phyloP scores from a whole-genome alignment of 1,139 yeast genomes.

The Debaryomyces psychrophilus region DNA sequence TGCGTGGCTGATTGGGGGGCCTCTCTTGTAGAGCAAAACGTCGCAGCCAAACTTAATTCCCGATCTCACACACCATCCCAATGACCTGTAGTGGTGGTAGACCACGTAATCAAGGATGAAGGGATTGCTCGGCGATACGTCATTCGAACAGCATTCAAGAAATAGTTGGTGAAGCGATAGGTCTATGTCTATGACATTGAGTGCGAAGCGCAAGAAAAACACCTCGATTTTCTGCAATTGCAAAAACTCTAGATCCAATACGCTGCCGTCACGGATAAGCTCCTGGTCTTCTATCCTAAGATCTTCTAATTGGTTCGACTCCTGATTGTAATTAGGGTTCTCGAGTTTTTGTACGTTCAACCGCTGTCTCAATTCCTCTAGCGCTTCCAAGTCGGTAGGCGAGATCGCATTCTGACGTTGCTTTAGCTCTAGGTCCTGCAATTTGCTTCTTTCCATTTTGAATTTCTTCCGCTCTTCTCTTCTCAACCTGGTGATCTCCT shows the following conservation, averaged over 20 bases:
- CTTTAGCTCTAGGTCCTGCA: constrained; percentile 40
- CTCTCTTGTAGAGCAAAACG: constrained; percentile 76
- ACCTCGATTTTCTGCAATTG: constrained; percentile 81
- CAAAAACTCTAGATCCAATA: constrained; percentile 58
- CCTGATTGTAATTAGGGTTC: constrained; percentile 13
- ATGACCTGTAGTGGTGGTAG: constrained; percentile 83
- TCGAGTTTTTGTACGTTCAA: constrained; percentile 26
- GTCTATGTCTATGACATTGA: constrained; percentile 43
- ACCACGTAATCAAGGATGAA: constrained; percentile 66
- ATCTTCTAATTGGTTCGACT: constrained; percentile 20
- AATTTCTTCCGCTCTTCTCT: constrained; percentile 73
- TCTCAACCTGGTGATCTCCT: constrained; percentile 75
- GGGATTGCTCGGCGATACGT: constrained; percentile 30
- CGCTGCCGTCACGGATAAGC: constrained; percentile 39
- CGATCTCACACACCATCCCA: constrained; percentile 93
- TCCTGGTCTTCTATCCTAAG: constrained; percentile 40
- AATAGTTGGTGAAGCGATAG: constrained; percentile 31
- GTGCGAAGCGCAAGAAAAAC: constrained; percentile 60
- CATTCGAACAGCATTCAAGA: constrained; percentile 23
- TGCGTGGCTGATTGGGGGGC: constrained; percentile 96
- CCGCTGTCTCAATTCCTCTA: constrained; percentile 30
- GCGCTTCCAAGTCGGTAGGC: constrained; percentile 27
- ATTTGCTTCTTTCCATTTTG: constrained; percentile 55
- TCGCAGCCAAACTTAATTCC: constrained; percentile 94
- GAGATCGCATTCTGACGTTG: constrained; percentile 29